A percentile compares a stretch with the other conserved stretches of the same genome.
These are phyloP conservation scores for Sclerotinia subarctica DNA, from an alignment of 2,329 filamentous ascomycete species.

Conservation along the genomic window DNA sequence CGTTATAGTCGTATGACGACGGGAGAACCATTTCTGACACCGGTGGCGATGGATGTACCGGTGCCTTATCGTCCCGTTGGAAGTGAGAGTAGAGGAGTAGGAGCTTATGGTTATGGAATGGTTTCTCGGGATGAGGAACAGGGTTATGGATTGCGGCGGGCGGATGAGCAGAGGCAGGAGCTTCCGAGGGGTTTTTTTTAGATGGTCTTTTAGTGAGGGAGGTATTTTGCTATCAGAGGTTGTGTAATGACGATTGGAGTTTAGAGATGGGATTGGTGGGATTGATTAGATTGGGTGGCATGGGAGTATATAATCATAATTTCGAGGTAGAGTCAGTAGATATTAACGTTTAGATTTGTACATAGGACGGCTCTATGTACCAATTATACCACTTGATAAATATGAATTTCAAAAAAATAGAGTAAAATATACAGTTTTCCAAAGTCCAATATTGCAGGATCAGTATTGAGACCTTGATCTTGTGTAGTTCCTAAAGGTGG, in stretches of 20 bases:
- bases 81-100: no score
- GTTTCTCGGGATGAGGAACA: neutral
- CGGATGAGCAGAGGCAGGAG: neutral
- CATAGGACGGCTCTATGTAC: neutral
- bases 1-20: conserved; percentile 2
- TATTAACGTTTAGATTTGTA: neutral
- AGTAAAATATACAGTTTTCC: no score
- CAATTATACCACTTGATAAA: neutral
- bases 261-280: no score
- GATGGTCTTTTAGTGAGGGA: neutral
- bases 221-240: no score
- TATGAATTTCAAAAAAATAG: neutral
- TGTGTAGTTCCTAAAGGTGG: no score
- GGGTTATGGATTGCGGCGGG: neutral
- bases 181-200: neutral
- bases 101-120: neutral
- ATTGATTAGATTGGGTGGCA: no score
- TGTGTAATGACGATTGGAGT: neutral
- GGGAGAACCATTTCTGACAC: neutral
- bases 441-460: neutral
- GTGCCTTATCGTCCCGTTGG: neutral
- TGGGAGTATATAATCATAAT: conserved; percentile 3
- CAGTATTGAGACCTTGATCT: no score
- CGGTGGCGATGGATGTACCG: neutral
- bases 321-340: neutral